phyloP scores from a whole-genome alignment of 768 basidiomycete species.

The Gymnopilus dilepis region DNA sequence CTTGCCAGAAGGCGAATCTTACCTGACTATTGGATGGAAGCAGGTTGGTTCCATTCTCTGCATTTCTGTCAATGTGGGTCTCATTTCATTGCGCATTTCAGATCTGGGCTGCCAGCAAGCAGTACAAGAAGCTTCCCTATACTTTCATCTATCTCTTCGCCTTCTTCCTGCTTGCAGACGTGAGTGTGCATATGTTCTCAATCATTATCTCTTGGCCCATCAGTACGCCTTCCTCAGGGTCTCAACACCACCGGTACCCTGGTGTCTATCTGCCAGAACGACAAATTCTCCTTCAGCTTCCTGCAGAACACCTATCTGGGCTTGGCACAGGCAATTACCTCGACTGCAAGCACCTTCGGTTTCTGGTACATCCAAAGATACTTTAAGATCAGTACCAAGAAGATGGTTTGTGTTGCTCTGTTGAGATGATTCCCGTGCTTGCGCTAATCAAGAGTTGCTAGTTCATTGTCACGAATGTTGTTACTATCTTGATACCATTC shows the following conservation, averaged over 20 bases:
- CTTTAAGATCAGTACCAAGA: conserved; percentile 82
- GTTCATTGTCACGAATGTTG: conserved; percentile 80
- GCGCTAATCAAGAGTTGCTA: conserved; percentile 31
- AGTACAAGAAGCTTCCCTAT: conserved; percentile 79
- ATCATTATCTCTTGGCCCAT: not conserved
- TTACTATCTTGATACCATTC: conserved; percentile 77
- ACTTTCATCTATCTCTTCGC: conserved; percentile 82
- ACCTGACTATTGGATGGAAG: conserved; percentile 86
- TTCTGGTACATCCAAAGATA: conserved; percentile 87
- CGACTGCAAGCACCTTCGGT: conserved; percentile 70
- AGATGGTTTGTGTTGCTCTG: conserved; percentile 58
- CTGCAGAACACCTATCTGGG: conserved; percentile 82
- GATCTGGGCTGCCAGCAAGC: conserved; percentile 79
- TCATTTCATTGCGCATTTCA: conserved; percentile 30
- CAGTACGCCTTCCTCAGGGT: conserved; percentile 49
- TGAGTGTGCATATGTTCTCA: conserved; percentile 35
- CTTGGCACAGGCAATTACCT: conserved; percentile 75
- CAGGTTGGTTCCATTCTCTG: conserved; percentile 55
- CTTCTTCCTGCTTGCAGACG: conserved; percentile 82
- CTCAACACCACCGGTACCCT: conserved; percentile 82
- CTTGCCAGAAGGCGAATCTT: conserved; percentile 76
- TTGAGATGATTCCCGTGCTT: not conserved
- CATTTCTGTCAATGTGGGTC: not conserved
- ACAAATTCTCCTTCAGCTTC: conserved; percentile 83
- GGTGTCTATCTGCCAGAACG: conserved; percentile 78